Conservation (phyloP, 2,329 filamentous ascomycete species). For the Myriosclerotinia curreyana region DNA sequence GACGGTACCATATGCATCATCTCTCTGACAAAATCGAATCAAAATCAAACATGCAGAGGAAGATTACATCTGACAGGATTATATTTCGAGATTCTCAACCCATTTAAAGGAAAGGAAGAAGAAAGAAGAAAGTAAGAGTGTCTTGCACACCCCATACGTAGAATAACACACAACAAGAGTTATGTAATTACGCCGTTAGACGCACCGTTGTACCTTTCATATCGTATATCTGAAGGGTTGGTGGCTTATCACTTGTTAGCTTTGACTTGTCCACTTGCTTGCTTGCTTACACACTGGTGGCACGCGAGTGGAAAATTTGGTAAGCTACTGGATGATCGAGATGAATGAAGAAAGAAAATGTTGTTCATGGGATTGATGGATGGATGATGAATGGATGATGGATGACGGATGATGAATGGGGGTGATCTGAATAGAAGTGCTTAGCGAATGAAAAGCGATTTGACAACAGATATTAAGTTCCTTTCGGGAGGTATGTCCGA, state of each 20-base stretch:
- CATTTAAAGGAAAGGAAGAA: not conserved
- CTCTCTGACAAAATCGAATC: not conserved
- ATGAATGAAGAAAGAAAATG: not conserved
- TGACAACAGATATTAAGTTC: too few relatives aligned
- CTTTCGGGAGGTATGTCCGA: too few relatives aligned
- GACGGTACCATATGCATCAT: not conserved
- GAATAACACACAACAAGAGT: not conserved
- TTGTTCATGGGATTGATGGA: not conserved
- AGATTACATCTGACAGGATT: not conserved
- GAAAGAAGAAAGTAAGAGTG: not conserved
- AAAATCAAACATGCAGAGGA: not conserved
- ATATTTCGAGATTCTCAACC: not conserved
- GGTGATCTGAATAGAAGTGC: slow-evolving; percentile 8
- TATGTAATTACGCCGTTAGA: slow-evolving; percentile 10
- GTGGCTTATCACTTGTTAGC: not conserved
- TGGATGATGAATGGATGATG: too few relatives aligned
- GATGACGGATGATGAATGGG: not conserved
- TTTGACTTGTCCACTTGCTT: not conserved
- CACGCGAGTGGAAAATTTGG: not conserved
- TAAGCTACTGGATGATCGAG: too few relatives aligned
- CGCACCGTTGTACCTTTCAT: not conserved
- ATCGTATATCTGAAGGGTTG: not conserved
- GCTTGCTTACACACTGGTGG: slow-evolving; percentile 4
- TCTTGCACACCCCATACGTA: slow-evolving; percentile 5
- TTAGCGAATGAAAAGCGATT: not conserved